Percentiles rank a stretch among this genome's conserved stretches.
Evolutionary conservation across 768 basidiomycete species (phyloP).

Genomic region (Clavulina sp.): DNA sequence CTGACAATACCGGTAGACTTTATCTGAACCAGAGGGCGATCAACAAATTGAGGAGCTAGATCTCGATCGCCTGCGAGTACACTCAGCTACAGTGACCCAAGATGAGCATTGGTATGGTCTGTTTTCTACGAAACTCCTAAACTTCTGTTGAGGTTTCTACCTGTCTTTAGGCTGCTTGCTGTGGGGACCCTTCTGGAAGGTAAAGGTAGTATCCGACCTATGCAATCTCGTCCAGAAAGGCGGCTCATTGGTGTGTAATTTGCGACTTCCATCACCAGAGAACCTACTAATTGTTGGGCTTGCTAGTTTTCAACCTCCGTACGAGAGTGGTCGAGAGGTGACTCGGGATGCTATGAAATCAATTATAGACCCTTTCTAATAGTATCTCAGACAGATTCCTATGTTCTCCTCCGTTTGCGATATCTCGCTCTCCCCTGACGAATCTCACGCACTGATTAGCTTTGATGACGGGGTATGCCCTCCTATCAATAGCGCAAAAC

Average conservation of each 20-base stretch:
- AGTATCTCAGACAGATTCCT: conserved; percentile 37
- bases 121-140: no score
- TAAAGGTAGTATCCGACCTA: conserved; percentile 43
- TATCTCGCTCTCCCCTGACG: conserved; percentile 43
- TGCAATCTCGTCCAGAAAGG: conserved; percentile 52
- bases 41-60: not conserved
- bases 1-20: not conserved
- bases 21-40: not conserved
- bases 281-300: no score
- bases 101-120: conserved; percentile 40
- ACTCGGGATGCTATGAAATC: not conserved
- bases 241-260: conserved; percentile 41
- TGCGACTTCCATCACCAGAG: not conserved
- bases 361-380: not conserved
- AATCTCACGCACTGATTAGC: conserved; percentile 48
- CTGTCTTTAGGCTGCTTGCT: no score
- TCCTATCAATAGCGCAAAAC: not conserved
- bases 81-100: conserved; percentile 53
- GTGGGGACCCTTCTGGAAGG: conserved; percentile 50
- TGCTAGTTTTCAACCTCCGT: conserved; percentile 46
- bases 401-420: conserved; percentile 57
- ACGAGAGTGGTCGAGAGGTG: conserved; percentile 43
- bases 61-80: conserved; percentile 43
- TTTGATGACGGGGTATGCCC: conserved; percentile 43
- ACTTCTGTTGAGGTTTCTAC: no score